Conservation (phyloP, 768 basidiomycete species). For the Mrakia frigida region DNA sequence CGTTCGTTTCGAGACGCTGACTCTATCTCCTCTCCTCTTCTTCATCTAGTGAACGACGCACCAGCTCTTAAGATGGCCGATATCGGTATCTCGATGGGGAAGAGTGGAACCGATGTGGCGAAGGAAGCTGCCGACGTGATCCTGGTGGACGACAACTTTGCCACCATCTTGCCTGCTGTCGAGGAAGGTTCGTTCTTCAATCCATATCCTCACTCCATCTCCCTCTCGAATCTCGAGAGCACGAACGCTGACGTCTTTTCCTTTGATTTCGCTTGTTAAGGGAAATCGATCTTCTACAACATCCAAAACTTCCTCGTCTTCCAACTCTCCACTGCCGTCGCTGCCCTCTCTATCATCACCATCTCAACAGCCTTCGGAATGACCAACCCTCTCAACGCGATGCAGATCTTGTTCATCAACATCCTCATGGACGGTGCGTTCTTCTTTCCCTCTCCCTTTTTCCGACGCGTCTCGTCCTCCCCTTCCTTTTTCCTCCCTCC, state of each 20-base stretch:
- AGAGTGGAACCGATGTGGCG: constrained; percentile 96
- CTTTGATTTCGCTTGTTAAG: constrained; percentile 45
- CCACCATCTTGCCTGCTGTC: constrained; percentile 85
- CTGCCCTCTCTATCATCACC: constrained; percentile 90
- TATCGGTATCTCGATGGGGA: constrained; percentile 96
- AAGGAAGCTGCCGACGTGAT: constrained; percentile 98
- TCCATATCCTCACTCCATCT: no score
- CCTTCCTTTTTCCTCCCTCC: not conserved
- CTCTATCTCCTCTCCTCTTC: not conserved
- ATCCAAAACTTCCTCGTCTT: constrained; percentile 97
- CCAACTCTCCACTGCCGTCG: constrained; percentile 95
- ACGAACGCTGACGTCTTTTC: constrained; percentile 24
- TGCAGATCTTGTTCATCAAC: constrained; percentile 99
- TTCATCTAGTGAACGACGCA: constrained; percentile 74
- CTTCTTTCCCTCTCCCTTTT: not conserved
- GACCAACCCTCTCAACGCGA: constrained; percentile 88
- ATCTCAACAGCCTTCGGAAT: constrained; percentile 84
- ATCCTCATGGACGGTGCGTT: constrained; percentile 90
- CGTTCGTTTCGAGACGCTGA: not conserved
- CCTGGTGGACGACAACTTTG: constrained; percentile 94
- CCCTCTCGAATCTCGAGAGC: not conserved
- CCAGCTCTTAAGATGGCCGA: constrained; percentile 97
- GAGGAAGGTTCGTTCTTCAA: constrained; percentile 66
- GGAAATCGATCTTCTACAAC: constrained; percentile 97
- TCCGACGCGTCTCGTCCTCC: not conserved